phyloP scores from a whole-genome alignment of 768 basidiomycete species.

The Tricholoma terreum region DNA sequence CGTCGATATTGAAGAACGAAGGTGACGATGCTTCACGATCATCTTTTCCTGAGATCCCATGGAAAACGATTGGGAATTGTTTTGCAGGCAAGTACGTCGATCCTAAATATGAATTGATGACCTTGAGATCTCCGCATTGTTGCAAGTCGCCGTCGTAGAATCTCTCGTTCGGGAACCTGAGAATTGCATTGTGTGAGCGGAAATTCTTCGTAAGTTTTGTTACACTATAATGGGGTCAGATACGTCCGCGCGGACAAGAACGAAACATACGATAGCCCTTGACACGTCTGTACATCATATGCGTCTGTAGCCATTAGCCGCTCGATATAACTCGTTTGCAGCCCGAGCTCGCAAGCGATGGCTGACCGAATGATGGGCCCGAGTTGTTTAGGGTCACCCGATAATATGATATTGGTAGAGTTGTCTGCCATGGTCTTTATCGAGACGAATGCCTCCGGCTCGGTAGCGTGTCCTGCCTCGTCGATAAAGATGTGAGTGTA shows the following conservation, averaged over 20 bases:
- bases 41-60: conserved; percentile 58
- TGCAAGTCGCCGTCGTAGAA: conserved; percentile 59
- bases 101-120: conserved; percentile 38
- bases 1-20: conserved; percentile 69
- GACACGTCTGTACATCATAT: conserved; percentile 33
- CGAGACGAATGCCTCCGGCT: conserved; percentile 61
- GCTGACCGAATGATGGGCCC: conserved; percentile 64
- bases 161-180: conserved; percentile 56
- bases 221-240: conserved; percentile 36
- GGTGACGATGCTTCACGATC: conserved; percentile 65
- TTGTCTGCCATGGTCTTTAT: conserved; percentile 58
- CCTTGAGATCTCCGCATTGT: conserved; percentile 38
- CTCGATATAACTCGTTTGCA: conserved; percentile 61
- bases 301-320: conserved; percentile 48
- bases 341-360: conserved; percentile 52
- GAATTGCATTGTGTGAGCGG: conserved; percentile 59
- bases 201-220: conserved; percentile 65
- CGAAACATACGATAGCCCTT: conserved; percentile 26
- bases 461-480: conserved; percentile 71
- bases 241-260: background rate
- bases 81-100: conserved; percentile 40
- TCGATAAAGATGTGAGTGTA: conserved; percentile 70
- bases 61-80: conserved; percentile 62
- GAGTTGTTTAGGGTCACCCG: conserved; percentile 71
- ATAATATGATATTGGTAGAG: conserved; percentile 55